These are phyloP conservation scores for Pinus tabuliformis DNA, from an alignment of 75 land plant genomes.

Conservation along the genomic window DNA sequence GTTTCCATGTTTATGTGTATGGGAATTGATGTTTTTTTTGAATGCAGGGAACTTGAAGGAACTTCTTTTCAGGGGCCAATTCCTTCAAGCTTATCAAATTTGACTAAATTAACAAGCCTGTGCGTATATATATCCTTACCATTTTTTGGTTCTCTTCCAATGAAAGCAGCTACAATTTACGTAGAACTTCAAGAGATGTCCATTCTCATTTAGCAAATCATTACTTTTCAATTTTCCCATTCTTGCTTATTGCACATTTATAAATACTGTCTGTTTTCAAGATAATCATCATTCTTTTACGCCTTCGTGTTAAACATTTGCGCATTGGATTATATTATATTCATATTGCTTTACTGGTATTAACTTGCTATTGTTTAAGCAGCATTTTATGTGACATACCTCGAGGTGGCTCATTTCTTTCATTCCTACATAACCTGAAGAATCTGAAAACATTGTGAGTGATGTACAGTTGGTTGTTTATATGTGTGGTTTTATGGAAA, in stretches of 20 bases:
- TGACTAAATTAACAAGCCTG: conserved; percentile 33
- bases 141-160: neutral
- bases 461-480: neutral
- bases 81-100: conserved; percentile 27
- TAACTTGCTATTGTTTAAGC: neutral
- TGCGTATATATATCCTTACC: neutral
- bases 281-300: neutral
- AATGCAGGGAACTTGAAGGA: conserved; percentile 31
- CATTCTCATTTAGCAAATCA: neutral
- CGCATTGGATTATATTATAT: too few relatives aligned
- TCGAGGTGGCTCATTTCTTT: neutral
- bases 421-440: neutral
- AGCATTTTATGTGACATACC: neutral
- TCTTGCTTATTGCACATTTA: neutral
- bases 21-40: neutral
- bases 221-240: neutral
- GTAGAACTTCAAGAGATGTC: neutral
- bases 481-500: neutral
- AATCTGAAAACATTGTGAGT: conserved; percentile 3
- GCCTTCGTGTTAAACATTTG: too few relatives aligned
- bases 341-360: too few relatives aligned
- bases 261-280: neutral
- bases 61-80: conserved; percentile 39
- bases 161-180: neutral
- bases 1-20: too few relatives aligned